Base-by-base conservation (phyloP, 495 filamentous ascomycete species). In the Lophiostoma macrostomum region DNA sequence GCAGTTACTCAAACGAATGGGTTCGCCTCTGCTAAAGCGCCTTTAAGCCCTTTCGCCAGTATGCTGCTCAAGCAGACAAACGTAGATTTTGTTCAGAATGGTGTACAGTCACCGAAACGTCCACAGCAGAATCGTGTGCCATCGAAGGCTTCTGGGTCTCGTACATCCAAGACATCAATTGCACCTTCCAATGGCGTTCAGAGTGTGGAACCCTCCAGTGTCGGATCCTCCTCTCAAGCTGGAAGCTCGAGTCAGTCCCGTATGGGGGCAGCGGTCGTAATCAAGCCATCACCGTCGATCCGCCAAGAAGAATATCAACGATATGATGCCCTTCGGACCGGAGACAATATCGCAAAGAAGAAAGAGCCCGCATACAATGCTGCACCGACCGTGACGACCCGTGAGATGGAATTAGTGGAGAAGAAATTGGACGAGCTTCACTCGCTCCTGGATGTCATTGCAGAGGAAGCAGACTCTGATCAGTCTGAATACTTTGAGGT, bases 401-500 rank as follows among this genome's bases (percentile, higher is more conserved):
- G 48, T n/a, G 30, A 58, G 29, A 39, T 47, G n/a, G 47, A 58
- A 19, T 45, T 58, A 34, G 47, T 42, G 3, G 32, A 58, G 5
- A 39, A 29, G 7, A 52, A 58, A 25, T 52, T 50, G 13, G 10
- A 38, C 16, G 34, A 52, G 18, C 28, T 58, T 5, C 22, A 30
- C 5, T 12, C 23, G 1, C 27, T 86, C 30, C 68, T 95, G 1
- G 75, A 84, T 43, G 79, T 86, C 19, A 78, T 91, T 18, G 91
- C 94, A 63, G 80, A 87, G 53, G 84, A 87, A 0, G 88, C 95
- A 64, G 83, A 90, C 58, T 75, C 82, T 2, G 69, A 73, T 43
- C 64, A 71, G 28, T 71, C 66, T 11, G 59, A 71, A 5, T 60
- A 74, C 11, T 84, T 85, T 53, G 64, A 67, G 19, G 63, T 56